These are phyloP conservation scores for Beauveria varroae DNA, from an alignment of 2,329 filamentous ascomycete species.

Conservation along the genomic window DNA sequence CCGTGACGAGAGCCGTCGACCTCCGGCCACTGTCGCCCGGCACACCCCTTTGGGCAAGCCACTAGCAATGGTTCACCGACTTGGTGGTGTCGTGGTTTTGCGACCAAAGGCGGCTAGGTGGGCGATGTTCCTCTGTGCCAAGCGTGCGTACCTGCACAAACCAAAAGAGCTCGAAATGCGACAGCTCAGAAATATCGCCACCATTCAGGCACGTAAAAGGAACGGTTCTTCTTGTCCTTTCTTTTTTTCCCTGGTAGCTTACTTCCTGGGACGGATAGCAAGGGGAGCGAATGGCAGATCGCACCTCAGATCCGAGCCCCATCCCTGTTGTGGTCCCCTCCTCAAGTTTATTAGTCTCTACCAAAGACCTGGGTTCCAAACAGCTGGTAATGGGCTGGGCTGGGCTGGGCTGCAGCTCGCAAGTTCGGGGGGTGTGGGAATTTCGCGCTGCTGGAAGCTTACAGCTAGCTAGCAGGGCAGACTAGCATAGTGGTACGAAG, in stretches of 20 bases:
- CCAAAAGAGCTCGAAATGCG: background rate
- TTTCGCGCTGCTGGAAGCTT: background rate
- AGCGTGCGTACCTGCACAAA: background rate
- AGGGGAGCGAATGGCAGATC: constrained; percentile 7
- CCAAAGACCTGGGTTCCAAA: background rate
- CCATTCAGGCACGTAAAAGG: background rate
- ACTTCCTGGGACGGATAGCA: background rate
- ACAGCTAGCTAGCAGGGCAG: background rate
- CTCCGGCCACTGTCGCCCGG: background rate
- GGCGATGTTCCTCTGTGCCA: too few species aligned
- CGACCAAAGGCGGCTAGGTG: background rate
- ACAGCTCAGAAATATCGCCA: constrained; percentile 2
- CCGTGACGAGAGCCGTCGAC: background rate
- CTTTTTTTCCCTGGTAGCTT: background rate
- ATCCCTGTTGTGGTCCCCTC: background rate
- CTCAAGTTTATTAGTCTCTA: background rate
- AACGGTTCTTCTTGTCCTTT: background rate
- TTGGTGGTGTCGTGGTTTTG: background rate
- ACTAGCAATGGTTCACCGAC: background rate
- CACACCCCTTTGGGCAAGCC: background rate
- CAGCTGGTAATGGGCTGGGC: constrained; percentile 7
- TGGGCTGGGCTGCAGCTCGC: background rate
- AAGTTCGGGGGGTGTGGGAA: background rate
- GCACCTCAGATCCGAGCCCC: constrained; percentile 9
- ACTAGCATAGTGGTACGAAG: too few species aligned